These are phyloP conservation scores for Talaromyces sp. DNA, from an alignment of 2,329 filamentous ascomycete species.

Conservation along the genomic window DNA sequence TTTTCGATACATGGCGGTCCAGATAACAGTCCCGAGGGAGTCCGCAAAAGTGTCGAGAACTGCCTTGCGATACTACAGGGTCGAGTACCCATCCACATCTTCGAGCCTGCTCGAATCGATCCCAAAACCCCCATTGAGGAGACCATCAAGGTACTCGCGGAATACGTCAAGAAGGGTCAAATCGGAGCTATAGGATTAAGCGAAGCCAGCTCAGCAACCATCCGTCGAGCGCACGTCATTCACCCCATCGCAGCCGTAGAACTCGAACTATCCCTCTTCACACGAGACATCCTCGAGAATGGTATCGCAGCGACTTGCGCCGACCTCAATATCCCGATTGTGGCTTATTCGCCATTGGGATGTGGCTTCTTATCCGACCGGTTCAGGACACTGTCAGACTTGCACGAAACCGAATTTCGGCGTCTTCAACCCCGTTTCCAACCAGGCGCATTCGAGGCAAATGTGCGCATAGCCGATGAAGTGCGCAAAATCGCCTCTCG, in stretches of 20 bases:
- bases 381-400: slow-evolving; percentile 42
- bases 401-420: slow-evolving; percentile 46
- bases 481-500: slow-evolving; percentile 45
- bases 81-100: slow-evolving; percentile 52
- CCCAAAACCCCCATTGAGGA: slow-evolving; percentile 46
- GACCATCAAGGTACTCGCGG: slow-evolving; percentile 34
- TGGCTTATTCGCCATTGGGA: slow-evolving; percentile 58
- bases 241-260: slow-evolving; percentile 57
- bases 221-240: slow-evolving; percentile 41
- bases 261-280: slow-evolving; percentile 56
- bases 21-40: slow-evolving; percentile 51
- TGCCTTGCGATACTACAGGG: slow-evolving; percentile 49
- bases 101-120: slow-evolving; percentile 56
- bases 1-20: slow-evolving; percentile 26
- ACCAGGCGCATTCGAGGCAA: slow-evolving; percentile 47
- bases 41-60: slow-evolving; percentile 56
- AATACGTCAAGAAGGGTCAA: slow-evolving; percentile 40
- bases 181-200: slow-evolving; percentile 41
- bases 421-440: slow-evolving; percentile 46
- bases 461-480: slow-evolving; percentile 45
- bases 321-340: slow-evolving; percentile 53
- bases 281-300: slow-evolving; percentile 53
- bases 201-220: slow-evolving; percentile 41
- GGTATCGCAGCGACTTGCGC: slow-evolving; percentile 53
- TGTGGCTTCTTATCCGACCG: slow-evolving; percentile 52